Evolutionary conservation across 345 rosid genomes (phyloP), one percentile per base, ranked within the genome.

Genomic region (Lepidium didymum): DNA sequence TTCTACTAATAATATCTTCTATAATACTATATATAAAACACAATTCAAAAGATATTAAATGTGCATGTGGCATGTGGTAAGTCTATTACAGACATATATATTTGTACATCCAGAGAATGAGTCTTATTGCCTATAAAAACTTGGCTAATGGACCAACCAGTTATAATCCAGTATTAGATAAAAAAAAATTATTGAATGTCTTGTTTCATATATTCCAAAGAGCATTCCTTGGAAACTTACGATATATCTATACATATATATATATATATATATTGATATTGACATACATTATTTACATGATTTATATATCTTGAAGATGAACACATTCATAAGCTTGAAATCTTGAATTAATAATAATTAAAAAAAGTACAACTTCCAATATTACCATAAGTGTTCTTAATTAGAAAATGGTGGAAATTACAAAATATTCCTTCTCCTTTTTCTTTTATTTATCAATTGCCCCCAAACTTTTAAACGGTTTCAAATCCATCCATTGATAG

Each of bases 401-500:
- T 5, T 10, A 51, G 43, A 45, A 67, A 59, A 74, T 44, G 73
- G 64, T 60, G 68, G 68, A 74, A 67, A 35, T 52, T 43, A 60
- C 73, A 60, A 67, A 73, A 67, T 38, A 62, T 55, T 75, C 40
- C 53, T 54, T 61, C 38, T 75, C 15, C 65, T 62, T 55, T 45
- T 68, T 47, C 11, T 31, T 31, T 75, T 47, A 62, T 56, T 62
- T 37, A 62, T 27, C 12, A 4, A 35, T 61, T 54, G 1, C 40
- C 69, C 37, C 11, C 8, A 44, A 61, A 44, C 45, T 43, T 27
- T 27, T 18, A 18, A 52, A 61, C 0, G 2, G 34, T 31, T 72
- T 90, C 78, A 88, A 64, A 79, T 86, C 96, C 95, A 91, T 61
- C 79, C 76, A 64, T 76, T 52, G 60, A 56, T 76, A 35, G 79